Evolutionary conservation across 2,329 filamentous ascomycete genomes (phyloP), one percentile per base, ranked within the genome.

Genomic region (Botrytis elliptica): DNA sequence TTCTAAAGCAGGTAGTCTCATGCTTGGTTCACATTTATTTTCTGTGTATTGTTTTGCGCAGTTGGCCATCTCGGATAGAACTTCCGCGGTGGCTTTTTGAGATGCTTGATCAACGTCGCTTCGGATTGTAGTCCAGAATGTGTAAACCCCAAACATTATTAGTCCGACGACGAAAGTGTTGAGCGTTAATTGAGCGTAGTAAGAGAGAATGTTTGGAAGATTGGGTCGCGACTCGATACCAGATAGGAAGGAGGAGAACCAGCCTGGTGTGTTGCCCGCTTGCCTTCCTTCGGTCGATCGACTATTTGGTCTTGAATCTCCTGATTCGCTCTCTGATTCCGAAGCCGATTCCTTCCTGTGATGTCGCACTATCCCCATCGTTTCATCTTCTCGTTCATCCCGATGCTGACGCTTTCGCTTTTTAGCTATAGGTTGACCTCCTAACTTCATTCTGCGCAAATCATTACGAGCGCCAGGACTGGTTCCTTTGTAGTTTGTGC

Each of bases 21-120:
- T 87, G 4, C 88, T 86, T 0, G 87, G 88, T 1, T 87, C 88
- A 82, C 96, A 99, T 55, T 87, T 86, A 79, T 99, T 99, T 66
- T 90, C 86, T 2, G 87, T 84, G 82, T 92, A 99, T 76, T 95
- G 87, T 57, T 88, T 88, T 3, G 88, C 87, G 81, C 96, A 99
- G 81, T 96, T 96, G 76, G 89, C 87, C 81, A 97, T 97, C 77
- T 94, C 90, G 18, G 89, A 88, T 75, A 95, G 83, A 36, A 96
- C 88, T 22, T 89, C 88, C 3, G 88, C 85, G 96, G 89, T 86
- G 46, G 83, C 82, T 25, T 85, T 82, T 85, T 89, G 75, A 86
- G 85, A 82, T 87, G 90, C 78, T 86, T 85, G 77, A 86, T 84
- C 75, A 22, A 82, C 78, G 70, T 82, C 81, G 36, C 78, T 75